A percentile compares a stretch with the other conserved stretches of the same genome.
Conservation (phyloP, 1,139 yeast species). For the Scheffersomyces stambukii region DNA sequence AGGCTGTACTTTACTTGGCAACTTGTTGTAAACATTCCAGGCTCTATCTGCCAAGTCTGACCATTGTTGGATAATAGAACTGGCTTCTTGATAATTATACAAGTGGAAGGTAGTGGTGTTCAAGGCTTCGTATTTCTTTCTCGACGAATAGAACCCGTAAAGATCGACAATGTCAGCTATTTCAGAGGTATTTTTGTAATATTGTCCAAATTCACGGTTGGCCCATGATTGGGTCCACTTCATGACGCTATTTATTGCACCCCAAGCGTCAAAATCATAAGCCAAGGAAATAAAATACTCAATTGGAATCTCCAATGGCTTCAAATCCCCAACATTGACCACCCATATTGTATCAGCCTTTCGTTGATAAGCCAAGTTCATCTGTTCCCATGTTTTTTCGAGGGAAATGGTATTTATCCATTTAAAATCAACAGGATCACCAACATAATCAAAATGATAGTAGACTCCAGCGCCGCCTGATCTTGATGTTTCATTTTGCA, state of each 20-base stretch:
- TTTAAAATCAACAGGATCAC: constrained; percentile 15
- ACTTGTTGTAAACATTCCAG: constrained; percentile 12
- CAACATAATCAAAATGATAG: constrained; percentile 17
- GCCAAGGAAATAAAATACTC: constrained; percentile 13
- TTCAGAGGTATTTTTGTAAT: constrained; percentile 8
- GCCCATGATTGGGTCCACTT: constrained; percentile 13
- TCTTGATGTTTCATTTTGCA: constrained; percentile 12
- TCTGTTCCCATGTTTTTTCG: constrained; percentile 13
- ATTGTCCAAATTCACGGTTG: constrained; percentile 11
- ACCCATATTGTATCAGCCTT: constrained; percentile 12
- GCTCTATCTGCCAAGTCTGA: constrained; percentile 11
- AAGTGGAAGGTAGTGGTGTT: constrained; percentile 12
- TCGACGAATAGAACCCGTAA: constrained; percentile 13
- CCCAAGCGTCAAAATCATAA: constrained; percentile 13
- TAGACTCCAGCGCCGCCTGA: constrained; percentile 17
- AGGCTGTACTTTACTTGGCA: constrained; percentile 12
- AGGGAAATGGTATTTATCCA: constrained; percentile 15
- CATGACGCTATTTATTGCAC: constrained; percentile 8
- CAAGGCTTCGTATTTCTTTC: constrained; percentile 13
- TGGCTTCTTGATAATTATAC: constrained; percentile 14
- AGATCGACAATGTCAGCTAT: constrained; percentile 14
- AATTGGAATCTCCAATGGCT: constrained; percentile 14
- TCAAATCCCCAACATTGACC: constrained; percentile 15
- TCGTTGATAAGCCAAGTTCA: constrained; percentile 12
- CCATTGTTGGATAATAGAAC: constrained; percentile 11